A percentile compares a stretch with the other conserved stretches of the same genome.
These are phyloP conservation scores for Arabis alpina DNA, from an alignment of 345 rosid species.

Conservation along the genomic window DNA sequence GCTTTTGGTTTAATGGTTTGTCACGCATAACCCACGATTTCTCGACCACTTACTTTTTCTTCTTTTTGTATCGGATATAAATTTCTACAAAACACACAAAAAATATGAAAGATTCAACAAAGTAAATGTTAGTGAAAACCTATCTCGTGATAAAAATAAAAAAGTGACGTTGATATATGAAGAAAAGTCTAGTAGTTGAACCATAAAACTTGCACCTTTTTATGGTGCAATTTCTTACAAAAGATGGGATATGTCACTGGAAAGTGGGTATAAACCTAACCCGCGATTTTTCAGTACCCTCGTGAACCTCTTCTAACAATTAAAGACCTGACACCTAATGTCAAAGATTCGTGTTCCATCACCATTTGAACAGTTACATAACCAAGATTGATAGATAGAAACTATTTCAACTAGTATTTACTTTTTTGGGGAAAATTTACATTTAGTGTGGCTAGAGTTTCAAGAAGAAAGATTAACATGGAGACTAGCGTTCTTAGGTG, in stretches of 20 bases:
- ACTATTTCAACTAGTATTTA: constrained; percentile 33
- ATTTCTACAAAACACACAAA: constrained; percentile 14
- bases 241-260: constrained; percentile 38
- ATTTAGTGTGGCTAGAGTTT: constrained; percentile 25
- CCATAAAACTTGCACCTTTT: constrained; percentile 27
- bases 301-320: constrained; percentile 37
- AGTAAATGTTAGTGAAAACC: constrained; percentile 11
- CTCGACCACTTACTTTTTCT: constrained; percentile 25
- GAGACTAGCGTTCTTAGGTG: constrained; percentile 63
- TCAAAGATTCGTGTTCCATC: constrained; percentile 40
- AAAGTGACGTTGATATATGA: constrained; percentile 35
- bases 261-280: constrained; percentile 43
- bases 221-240: constrained; percentile 33
- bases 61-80: constrained; percentile 18
- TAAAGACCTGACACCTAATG: constrained; percentile 32
- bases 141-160: constrained; percentile 13
- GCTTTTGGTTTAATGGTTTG: constrained; percentile 42
- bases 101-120: constrained; percentile 13
- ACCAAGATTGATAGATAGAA: constrained; percentile 16
- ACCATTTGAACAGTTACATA: constrained; percentile 17
- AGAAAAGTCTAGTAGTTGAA: constrained; percentile 40
- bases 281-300: constrained; percentile 37
- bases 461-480: constrained; percentile 68
- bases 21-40: constrained; percentile 43
- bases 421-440: constrained; percentile 31